Percentiles rank a stretch among this genome's conserved stretches.
These are phyloP conservation scores for Entrophospora sp. DNA, from an alignment of 192 early-diverging fungal species.

Conservation along the genomic window DNA sequence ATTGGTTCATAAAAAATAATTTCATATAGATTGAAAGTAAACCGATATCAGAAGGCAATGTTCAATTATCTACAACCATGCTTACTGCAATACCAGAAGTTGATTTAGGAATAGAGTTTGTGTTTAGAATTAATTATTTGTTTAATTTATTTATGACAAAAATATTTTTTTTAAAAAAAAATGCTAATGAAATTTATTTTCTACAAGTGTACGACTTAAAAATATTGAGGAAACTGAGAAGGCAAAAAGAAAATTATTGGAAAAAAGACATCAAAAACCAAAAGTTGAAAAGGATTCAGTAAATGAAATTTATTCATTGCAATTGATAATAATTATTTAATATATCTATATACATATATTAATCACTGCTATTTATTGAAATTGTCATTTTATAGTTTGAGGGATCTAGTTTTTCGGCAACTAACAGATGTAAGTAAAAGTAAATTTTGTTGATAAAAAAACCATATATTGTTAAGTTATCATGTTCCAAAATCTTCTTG, in stretches of 20 bases:
- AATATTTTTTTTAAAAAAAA: no score
- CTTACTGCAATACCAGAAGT: slow-evolving; percentile 87
- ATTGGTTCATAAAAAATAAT: neutral
- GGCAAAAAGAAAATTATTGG: slow-evolving; percentile 56
- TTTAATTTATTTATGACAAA: no score
- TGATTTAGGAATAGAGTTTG: slow-evolving; percentile 74
- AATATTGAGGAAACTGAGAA: slow-evolving; percentile 79
- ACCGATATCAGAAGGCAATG: slow-evolving; percentile 75
- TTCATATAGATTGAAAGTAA: slow-evolving; percentile 43
- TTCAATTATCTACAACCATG: slow-evolving; percentile 79
- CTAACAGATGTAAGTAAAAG: slow-evolving; percentile 21
- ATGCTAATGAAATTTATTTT: neutral
- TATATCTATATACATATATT: no score
- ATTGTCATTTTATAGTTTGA: slow-evolving; percentile 6
- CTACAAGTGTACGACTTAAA: slow-evolving; percentile 43
- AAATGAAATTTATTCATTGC: neutral
- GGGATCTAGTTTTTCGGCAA: slow-evolving; percentile 11
- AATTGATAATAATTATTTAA: slow-evolving; percentile 17
- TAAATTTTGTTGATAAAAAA: no score
- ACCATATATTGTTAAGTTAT: no score
- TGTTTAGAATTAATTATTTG: slow-evolving; percentile 14
- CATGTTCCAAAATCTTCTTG: no score
- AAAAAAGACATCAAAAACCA: slow-evolving; percentile 28
- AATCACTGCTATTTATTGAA: no score
- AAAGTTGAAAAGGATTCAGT: slow-evolving; percentile 21